Conservation (phyloP, 345 rosid species). For the Lagerstroemia speciosa region DNA sequence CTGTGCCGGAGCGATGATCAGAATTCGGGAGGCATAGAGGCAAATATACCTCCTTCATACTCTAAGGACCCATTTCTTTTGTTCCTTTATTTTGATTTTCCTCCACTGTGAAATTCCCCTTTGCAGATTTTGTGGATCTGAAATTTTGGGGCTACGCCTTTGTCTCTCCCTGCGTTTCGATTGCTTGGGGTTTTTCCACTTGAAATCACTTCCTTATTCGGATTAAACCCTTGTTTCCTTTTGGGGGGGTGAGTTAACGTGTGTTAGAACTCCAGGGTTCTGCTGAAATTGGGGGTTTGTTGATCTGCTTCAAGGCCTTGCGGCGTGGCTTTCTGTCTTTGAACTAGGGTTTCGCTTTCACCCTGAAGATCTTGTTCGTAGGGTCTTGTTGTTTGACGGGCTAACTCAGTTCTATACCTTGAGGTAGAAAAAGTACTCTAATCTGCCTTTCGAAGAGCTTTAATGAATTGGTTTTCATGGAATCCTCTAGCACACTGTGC, state of each 20-base stretch:
- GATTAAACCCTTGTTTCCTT: not conserved
- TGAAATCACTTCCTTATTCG: not conserved
- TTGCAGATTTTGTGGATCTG: constrained; percentile 13
- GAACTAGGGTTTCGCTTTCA: constrained; percentile 13
- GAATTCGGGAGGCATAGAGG: not conserved
- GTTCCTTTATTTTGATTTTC: not conserved
- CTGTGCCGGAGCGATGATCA: not conserved
- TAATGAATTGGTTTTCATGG: constrained; percentile 98
- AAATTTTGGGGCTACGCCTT: not conserved
- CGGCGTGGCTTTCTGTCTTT: not conserved
- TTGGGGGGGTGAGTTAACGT: not conserved
- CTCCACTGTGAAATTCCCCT: not conserved
- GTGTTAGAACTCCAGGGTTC: not conserved
- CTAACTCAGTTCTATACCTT: constrained; percentile 1
- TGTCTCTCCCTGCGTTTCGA: not conserved
- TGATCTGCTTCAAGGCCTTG: constrained; percentile 4
- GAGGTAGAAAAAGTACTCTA: not conserved
- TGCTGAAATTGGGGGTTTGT: not conserved
- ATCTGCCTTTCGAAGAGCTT: constrained; percentile 8
- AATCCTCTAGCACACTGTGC: constrained; percentile 97
- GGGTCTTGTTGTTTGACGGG: constrained; percentile 2
- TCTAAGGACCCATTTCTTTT: not conserved
- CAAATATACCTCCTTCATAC: not conserved
- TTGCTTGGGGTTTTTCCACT: not conserved
- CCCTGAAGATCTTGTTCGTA: not conserved